Evolutionary conservation across 116 monocot species (phyloP).

Genomic region (Cymodocea nodosa): DNA sequence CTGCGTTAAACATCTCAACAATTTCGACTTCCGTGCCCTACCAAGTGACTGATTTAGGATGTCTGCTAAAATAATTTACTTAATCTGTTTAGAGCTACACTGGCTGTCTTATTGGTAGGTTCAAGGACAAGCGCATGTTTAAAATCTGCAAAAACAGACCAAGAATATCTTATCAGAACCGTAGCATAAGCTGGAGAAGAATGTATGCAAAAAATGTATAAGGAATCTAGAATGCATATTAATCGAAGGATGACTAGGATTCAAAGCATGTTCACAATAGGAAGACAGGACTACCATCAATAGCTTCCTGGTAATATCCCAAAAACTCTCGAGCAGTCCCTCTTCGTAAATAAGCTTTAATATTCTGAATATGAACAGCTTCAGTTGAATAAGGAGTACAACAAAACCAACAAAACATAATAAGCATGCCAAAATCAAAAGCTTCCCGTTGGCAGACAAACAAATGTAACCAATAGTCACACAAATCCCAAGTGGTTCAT

Average conservation of each 20-base stretch:
- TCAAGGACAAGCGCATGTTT: conserved; percentile 86
- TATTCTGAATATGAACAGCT: conserved; percentile 37
- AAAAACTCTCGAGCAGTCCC: conserved; percentile 91
- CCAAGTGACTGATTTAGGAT: background rate
- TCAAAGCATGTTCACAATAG: background rate
- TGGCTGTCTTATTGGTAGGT: conserved; percentile 89
- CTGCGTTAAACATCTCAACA: no score
- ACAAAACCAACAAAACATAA: background rate
- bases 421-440: background rate
- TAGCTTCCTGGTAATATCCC: conserved; percentile 87
- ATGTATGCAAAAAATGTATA: background rate
- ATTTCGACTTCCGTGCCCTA: background rate
- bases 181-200: background rate
- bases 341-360: conserved; percentile 89
- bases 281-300: conserved; percentile 51
- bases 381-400: background rate
- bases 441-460: no score
- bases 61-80: conserved; percentile 56
- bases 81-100: conserved; percentile 51
- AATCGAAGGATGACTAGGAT: background rate
- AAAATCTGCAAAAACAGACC: conserved; percentile 52
- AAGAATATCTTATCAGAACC: background rate
- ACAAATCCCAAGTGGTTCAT: no score
- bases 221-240: no score
- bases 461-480: no score